Conservation (phyloP, 345 rosid genomes). For the Hevea brasiliensis region DNA sequence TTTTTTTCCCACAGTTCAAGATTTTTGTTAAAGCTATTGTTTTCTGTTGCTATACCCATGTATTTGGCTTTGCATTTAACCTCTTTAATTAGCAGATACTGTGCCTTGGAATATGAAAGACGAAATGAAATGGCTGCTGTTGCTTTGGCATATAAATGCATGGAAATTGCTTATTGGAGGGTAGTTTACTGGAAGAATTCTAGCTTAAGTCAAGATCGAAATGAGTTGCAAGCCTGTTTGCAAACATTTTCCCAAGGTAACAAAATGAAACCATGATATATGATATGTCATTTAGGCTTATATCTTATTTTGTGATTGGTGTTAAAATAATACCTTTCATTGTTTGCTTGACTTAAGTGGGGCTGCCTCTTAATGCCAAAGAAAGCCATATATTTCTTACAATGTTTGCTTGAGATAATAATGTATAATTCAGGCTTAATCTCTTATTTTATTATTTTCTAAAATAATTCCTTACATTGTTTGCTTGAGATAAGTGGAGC, state of each 20-base stretch:
- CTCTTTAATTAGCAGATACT: conserved; percentile 46
- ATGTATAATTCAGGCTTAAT: no score
- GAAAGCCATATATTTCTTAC: no score
- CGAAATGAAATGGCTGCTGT: conserved; percentile 66
- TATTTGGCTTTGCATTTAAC: conserved; percentile 17
- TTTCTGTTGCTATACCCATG: background rate
- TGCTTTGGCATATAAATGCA: conserved; percentile 83
- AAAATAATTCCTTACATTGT: no score
- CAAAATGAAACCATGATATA: conserved; percentile 9
- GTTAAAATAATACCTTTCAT: background rate
- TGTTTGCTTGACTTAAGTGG: background rate
- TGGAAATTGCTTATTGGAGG: conserved; percentile 77
- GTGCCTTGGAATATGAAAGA: conserved; percentile 69
- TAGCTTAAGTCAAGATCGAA: conserved; percentile 44
- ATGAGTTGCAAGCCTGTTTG: conserved; percentile 52
- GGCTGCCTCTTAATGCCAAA: no score
- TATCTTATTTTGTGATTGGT: background rate
- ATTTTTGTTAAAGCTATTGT: background rate
- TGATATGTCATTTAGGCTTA: background rate
- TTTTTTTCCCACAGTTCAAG: no score
- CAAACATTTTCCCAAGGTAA: conserved; percentile 62
- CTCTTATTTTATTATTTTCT: no score
- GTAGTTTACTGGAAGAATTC: conserved; percentile 49
- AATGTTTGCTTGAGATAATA: no score
- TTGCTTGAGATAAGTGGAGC: no score